Percentiles rank a stretch among this genome's conserved stretches.
Evolutionary conservation across 345 rosid species (phyloP).

Genomic region (Eucalyptus camaldulensis): DNA sequence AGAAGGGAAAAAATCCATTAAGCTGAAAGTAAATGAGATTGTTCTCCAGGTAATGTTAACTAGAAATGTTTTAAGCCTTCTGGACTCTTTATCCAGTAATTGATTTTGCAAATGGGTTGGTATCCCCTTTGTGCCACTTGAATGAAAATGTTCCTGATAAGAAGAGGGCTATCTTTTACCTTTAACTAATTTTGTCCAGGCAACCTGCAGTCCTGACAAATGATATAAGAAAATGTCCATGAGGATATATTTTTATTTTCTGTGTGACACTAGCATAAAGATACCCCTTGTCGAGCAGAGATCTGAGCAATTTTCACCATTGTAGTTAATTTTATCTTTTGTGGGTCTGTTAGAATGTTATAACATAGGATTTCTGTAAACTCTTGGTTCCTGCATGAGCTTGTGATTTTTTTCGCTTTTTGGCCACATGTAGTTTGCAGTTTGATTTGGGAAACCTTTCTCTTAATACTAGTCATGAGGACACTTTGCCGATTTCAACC

Average conservation of each 20-base stretch:
- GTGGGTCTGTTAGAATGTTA: background rate
- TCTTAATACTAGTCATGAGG: background rate
- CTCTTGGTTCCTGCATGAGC: background rate
- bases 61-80: background rate
- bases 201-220: background rate
- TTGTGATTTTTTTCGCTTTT: background rate
- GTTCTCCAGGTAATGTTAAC: constrained; percentile 64
- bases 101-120: background rate
- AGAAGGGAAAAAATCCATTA: constrained; percentile 79
- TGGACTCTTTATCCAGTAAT: background rate
- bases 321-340: background rate
- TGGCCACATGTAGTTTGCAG: background rate
- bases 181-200: background rate
- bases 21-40: constrained; percentile 67
- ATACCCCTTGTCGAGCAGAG: background rate
- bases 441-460: background rate
- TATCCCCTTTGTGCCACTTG: background rate
- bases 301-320: background rate
- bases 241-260: background rate
- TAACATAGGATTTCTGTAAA: background rate
- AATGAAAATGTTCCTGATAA: background rate
- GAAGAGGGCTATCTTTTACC: background rate
- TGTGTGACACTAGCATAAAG: background rate
- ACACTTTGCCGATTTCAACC: background rate
- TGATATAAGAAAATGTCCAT: background rate